Evolutionary conservation across 495 filamentous ascomycete genomes (phyloP).

Genomic region (Zalerion maritima): DNA sequence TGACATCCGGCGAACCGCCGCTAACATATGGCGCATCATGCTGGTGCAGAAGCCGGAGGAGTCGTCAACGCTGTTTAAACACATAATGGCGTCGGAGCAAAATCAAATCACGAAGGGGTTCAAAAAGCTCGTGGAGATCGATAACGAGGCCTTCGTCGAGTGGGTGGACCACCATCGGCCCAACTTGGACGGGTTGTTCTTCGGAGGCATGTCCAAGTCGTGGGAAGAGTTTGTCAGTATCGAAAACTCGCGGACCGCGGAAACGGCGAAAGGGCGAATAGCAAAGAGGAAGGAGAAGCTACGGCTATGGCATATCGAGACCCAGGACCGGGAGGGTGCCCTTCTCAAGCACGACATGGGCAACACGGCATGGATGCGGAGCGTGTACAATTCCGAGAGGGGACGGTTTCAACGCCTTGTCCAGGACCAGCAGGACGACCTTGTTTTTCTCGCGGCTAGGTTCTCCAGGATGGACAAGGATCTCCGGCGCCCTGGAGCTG

Average conservation of each 20-base stretch:
- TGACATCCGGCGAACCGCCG: constrained; percentile 58
- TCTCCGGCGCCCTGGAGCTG: constrained; percentile 58
- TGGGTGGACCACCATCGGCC: constrained; percentile 81
- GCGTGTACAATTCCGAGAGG: constrained; percentile 83
- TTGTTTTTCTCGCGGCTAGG: constrained; percentile 53
- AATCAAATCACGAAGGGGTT: constrained; percentile 62
- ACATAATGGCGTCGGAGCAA: constrained; percentile 54
- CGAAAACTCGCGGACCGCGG: constrained; percentile 64
- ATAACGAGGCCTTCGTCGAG: constrained; percentile 68
- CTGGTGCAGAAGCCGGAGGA: constrained; percentile 89
- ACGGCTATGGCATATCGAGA: constrained; percentile 58
- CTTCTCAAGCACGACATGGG: constrained; percentile 67
- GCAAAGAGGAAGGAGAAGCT: constrained; percentile 68
- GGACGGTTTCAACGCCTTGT: constrained; percentile 73
- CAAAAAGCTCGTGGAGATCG: constrained; percentile 67
- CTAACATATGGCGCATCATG: constrained; percentile 75
- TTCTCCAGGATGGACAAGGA: constrained; percentile 62
- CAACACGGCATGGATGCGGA: constrained; percentile 80
- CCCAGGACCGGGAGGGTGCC: constrained; percentile 50
- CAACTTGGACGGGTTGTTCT: constrained; percentile 69
- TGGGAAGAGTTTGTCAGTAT: constrained; percentile 76
- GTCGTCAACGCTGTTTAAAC: constrained; percentile 51
- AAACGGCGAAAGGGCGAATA: constrained; percentile 51
- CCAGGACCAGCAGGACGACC: constrained; percentile 87
- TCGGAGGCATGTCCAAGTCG: constrained; percentile 54